phyloP scores from a whole-genome alignment of 768 basidiomycete genomes.

The Panellus pusillus region DNA sequence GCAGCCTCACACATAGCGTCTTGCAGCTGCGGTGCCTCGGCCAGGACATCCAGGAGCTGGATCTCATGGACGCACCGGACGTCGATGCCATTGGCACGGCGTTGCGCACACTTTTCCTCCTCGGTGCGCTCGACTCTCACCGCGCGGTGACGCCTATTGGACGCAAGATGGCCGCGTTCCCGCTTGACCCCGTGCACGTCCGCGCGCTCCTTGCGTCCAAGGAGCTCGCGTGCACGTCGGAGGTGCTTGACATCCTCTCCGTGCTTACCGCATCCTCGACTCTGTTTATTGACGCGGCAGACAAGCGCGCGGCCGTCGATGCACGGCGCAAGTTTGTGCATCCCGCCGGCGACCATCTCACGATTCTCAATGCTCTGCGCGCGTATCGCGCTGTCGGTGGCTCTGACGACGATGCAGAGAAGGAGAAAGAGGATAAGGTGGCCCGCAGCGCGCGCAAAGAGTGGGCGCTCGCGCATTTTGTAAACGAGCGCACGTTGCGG shows the following conservation, averaged over 20 bases:
- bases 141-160: slow-evolving; percentile 73
- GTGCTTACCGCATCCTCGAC: slow-evolving; percentile 79
- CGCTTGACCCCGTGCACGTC: slow-evolving; percentile 84
- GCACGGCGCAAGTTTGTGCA: slow-evolving; percentile 80
- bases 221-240: slow-evolving; percentile 67
- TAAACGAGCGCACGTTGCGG: slow-evolving; percentile 79
- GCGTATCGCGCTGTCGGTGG: slow-evolving; percentile 73
- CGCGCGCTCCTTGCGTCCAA: slow-evolving; percentile 80
- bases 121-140: slow-evolving; percentile 73
- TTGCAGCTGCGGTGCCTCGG: slow-evolving; percentile 85
- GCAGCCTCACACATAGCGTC: slow-evolving; percentile 78
- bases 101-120: slow-evolving; percentile 70
- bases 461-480: slow-evolving; percentile 84
- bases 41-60: slow-evolving; percentile 76
- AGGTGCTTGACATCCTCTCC: slow-evolving; percentile 84
- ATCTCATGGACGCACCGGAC: slow-evolving; percentile 89
- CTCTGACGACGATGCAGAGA: slow-evolving; percentile 40
- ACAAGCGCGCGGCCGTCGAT: slow-evolving; percentile 73
- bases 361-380: slow-evolving; percentile 80
- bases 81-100: slow-evolving; percentile 70
- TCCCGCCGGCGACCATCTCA: slow-evolving; percentile 87
- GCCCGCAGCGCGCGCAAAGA: slow-evolving; percentile 41
- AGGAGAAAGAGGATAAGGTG: slow-evolving; percentile 3
- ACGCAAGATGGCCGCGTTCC: slow-evolving; percentile 84
- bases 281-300: slow-evolving; percentile 75